Conservation (phyloP, 169 alveolate genomes). For the Toxoplasma gondii region DNA sequence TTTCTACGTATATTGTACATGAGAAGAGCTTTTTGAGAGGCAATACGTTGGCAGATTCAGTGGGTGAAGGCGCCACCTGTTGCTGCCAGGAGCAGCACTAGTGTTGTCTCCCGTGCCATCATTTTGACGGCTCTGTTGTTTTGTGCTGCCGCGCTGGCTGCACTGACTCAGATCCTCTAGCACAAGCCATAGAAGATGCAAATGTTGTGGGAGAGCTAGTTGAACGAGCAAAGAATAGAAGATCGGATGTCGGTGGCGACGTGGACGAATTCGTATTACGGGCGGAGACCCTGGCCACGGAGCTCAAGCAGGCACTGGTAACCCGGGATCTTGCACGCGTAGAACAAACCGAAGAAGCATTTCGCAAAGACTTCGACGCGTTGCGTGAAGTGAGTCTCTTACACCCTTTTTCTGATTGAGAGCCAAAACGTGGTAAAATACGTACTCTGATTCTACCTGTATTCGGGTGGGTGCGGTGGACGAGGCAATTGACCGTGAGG, state of each 20-base stretch:
- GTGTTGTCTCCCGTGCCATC: neutral
- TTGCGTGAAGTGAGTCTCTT: neutral
- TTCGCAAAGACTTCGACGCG: neutral
- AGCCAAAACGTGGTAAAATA: neutral
- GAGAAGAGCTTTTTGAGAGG: too few species aligned
- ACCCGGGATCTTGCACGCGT: neutral
- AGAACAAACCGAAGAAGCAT: neutral
- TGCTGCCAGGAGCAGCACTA: too few species aligned
- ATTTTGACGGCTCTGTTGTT: neutral
- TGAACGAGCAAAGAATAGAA: neutral
- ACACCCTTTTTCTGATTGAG: too few species aligned
- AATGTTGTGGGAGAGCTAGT: neutral
- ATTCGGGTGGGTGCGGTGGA: too few species aligned
- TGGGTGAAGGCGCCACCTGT: too few species aligned
- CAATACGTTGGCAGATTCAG: too few species aligned
- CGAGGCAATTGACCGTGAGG: too few species aligned
- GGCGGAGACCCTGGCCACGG: neutral
- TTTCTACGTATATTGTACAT: too few species aligned
- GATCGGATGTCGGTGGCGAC: neutral
- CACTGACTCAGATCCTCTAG: neutral
- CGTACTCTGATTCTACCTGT: too few species aligned
- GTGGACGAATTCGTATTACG: neutral
- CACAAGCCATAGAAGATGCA: constrained; percentile 20
- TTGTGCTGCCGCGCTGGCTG: neutral
- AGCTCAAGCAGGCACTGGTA: neutral